Evolutionary conservation across 306 rosid genomes (phyloP).

Genomic region (Quercus dentata): DNA sequence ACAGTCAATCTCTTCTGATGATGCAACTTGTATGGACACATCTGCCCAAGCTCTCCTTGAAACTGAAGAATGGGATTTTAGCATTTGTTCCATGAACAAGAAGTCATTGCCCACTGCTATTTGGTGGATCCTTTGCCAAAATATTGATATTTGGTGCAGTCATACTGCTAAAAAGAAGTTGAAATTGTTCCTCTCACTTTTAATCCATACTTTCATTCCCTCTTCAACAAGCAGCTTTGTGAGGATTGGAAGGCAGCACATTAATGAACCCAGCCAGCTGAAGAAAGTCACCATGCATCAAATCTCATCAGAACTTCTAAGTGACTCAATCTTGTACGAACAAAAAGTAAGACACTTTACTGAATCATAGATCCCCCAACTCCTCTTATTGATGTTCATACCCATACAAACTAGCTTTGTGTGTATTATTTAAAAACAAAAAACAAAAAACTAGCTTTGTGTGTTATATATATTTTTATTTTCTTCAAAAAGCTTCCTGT

Average conservation of each 20-base stretch:
- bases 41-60: slow-evolving; percentile 31
- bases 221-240: slow-evolving; percentile 33
- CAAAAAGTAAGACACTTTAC: slow-evolving; percentile 56
- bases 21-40: slow-evolving; percentile 27
- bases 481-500: slow-evolving; percentile 9
- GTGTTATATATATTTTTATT: neutral
- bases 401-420: neutral
- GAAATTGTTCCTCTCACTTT: slow-evolving; percentile 56
- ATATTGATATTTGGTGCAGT: slow-evolving; percentile 73
- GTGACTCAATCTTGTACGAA: slow-evolving; percentile 62
- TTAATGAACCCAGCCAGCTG: slow-evolving; percentile 29
- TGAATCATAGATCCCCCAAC: neutral
- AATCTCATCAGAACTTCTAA: slow-evolving; percentile 64
- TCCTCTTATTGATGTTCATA: neutral
- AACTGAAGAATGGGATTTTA: slow-evolving; percentile 53
- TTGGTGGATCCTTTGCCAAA: slow-evolving; percentile 83
- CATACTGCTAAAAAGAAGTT: slow-evolving; percentile 72
- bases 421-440: neutral
- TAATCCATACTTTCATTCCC: slow-evolving; percentile 52
- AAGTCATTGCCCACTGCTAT: slow-evolving; percentile 63
- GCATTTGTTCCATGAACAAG: slow-evolving; percentile 42
- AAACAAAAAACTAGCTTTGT: neutral
- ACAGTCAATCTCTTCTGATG: slow-evolving; percentile 31
- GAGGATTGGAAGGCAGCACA: slow-evolving; percentile 25
- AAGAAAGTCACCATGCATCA: slow-evolving; percentile 51